A percentile compares a stretch with the other conserved stretches of the same genome.
phyloP scores from a whole-genome alignment of 495 filamentous ascomycete genomes.

The Staphylotrichum longicolle region DNA sequence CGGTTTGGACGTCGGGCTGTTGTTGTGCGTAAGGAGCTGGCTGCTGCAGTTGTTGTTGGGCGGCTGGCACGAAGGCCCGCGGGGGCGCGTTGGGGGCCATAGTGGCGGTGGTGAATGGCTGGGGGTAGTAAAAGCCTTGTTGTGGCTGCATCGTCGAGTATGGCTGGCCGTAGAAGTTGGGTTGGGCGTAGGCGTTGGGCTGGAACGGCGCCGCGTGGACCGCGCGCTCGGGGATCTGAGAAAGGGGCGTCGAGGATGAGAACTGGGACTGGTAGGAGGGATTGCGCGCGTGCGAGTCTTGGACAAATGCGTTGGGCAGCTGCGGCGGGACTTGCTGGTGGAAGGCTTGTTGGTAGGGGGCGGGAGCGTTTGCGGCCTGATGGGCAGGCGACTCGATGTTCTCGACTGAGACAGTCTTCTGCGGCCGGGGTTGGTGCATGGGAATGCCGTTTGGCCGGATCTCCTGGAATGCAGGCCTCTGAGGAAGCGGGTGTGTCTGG shows the following conservation, averaged over 20 bases:
- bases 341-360: constrained; percentile 78
- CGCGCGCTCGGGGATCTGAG: constrained; percentile 90
- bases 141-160: constrained; percentile 52
- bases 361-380: constrained; percentile 60
- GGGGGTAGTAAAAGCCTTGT: constrained; percentile 57
- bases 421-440: constrained; percentile 94
- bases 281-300: constrained; percentile 65
- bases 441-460: constrained; percentile 71
- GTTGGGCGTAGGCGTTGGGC: constrained; percentile 63
- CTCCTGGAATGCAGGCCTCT: constrained; percentile 75
- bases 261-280: constrained; percentile 74
- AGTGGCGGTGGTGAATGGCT: constrained; percentile 46
- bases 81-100: constrained; percentile 55
- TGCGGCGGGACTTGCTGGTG: constrained; percentile 84
- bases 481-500: constrained; percentile 60
- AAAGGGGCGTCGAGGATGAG: constrained; percentile 80
- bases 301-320: constrained; percentile 54
- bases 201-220: constrained; percentile 93
- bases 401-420: constrained; percentile 90
- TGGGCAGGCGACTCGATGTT: constrained; percentile 85
- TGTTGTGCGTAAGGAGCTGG: constrained; percentile 40
- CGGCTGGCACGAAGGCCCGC: constrained; percentile 57
- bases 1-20: constrained; percentile 26
- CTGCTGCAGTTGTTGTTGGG: constrained; percentile 40
- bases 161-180: constrained; percentile 60